Conservation (phyloP, 23 red algal genomes). For the Chondrus crispus region DNA sequence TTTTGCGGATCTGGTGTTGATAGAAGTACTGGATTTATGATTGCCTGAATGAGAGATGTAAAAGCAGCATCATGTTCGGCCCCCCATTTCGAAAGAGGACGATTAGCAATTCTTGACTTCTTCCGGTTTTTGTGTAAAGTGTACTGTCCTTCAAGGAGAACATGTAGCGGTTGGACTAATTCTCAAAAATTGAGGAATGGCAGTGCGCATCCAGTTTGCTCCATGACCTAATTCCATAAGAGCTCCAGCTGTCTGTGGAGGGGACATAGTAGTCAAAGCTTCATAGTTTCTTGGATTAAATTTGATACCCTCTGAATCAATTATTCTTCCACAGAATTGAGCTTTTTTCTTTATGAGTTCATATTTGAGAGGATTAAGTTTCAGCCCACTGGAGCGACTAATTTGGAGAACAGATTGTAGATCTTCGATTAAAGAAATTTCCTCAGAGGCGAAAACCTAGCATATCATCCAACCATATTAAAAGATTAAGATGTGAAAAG, state of each 20-base stretch:
- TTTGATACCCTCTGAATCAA: not conserved
- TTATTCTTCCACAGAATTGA: constrained; percentile 26
- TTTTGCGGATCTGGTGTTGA: not conserved
- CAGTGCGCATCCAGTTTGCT: constrained; percentile 30
- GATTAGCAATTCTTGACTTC: not conserved
- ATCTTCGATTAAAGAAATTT: not conserved
- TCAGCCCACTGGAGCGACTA: not conserved
- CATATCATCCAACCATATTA: constrained; percentile 32
- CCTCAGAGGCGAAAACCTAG: constrained; percentile 15
- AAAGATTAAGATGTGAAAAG: not conserved
- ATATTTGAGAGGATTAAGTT: constrained; percentile 27
- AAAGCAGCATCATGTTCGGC: constrained; percentile 14
- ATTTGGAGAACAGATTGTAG: not conserved
- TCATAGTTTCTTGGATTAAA: constrained; percentile 23
- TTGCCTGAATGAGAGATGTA: not conserved
- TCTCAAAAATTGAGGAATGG: constrained; percentile 5
- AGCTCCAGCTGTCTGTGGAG: constrained; percentile 11
- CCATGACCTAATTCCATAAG: constrained; percentile 6
- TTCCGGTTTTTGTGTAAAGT: not conserved
- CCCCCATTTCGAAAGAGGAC: constrained; percentile 14
- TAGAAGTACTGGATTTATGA: not conserved
- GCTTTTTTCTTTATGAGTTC: not conserved
- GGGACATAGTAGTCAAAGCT: constrained; percentile 21
- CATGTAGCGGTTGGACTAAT: constrained; percentile 2
- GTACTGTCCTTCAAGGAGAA: constrained; percentile 4